Percentiles rank a stretch among this genome's conserved stretches.
Conservation (phyloP, 1,139 yeast species). For the Scheffersomyces cryptocercus region DNA sequence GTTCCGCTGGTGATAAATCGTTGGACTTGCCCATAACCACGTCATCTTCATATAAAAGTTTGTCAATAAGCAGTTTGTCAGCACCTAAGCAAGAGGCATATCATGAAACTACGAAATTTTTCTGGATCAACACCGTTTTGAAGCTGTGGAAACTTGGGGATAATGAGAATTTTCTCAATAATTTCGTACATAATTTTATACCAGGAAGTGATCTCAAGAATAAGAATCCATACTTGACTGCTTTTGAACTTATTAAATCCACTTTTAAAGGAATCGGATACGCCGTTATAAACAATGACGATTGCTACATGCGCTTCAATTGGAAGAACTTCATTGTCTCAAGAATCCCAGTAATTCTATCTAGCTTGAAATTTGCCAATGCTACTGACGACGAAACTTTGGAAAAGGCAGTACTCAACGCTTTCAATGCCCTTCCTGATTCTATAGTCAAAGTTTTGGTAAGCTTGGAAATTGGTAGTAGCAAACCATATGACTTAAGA, state of each 20-base stretch:
- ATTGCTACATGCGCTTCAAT: conserved; percentile 28
- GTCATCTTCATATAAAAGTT: conserved; percentile 7
- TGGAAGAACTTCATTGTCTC: conserved; percentile 39
- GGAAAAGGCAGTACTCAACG: conserved; percentile 15
- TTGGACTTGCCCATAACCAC: conserved; percentile 1
- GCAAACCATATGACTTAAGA: conserved; percentile 49
- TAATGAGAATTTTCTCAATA: conserved; percentile 12
- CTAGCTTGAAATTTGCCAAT: conserved; percentile 13
- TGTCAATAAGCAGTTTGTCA: conserved; percentile 7
- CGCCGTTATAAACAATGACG: conserved; percentile 17
- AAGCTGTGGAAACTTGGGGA: conserved; percentile 24
- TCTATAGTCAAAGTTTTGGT: conserved; percentile 8
- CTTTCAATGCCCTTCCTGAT: conserved; percentile 16
- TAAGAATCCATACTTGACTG: conserved; percentile 12
- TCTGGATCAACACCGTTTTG: conserved; percentile 32
- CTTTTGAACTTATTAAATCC: conserved; percentile 22
- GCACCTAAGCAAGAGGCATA: conserved; percentile 4
- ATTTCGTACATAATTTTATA: conserved; percentile 11
- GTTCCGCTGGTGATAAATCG: neutral
- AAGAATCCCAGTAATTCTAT: conserved; percentile 26
- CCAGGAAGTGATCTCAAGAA: conserved; percentile 7
- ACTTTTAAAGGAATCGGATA: conserved; percentile 22
- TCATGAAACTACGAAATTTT: conserved; percentile 16
- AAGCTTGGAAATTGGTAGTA: conserved; percentile 8
- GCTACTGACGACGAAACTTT: conserved; percentile 8